phyloP scores from a whole-genome alignment of 352 stramenopile species.

The Elongisporangium prolatum region DNA sequence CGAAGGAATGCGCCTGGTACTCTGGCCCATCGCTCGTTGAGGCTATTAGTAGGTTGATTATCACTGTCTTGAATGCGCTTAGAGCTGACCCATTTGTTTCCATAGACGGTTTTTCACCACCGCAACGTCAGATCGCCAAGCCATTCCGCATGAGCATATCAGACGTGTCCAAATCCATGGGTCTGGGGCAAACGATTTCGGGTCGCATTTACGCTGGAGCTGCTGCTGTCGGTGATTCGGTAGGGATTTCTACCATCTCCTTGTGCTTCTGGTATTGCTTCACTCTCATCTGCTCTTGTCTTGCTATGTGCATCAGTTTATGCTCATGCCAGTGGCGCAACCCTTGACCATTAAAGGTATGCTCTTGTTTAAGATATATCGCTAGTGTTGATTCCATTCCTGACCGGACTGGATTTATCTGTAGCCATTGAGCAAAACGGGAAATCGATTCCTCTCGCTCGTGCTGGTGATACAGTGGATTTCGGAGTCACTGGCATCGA shows the following conservation, averaged over 20 bases:
- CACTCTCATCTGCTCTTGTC: slow-evolving; percentile 1
- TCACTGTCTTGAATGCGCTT: not conserved
- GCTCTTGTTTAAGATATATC: not conserved
- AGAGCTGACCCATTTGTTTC: not conserved
- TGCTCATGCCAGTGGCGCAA: slow-evolving; percentile 57
- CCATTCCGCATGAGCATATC: slow-evolving; percentile 84
- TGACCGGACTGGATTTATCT: slow-evolving; percentile 21
- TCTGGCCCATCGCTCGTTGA: slow-evolving; percentile 71
- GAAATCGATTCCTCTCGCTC: slow-evolving; percentile 47
- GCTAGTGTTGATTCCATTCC: slow-evolving; percentile 1
- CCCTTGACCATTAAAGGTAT: slow-evolving; percentile 48
- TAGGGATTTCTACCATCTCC: slow-evolving; percentile 15
- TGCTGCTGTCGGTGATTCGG: slow-evolving; percentile 57
- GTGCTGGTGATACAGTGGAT: slow-evolving; percentile 74
- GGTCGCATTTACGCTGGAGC: slow-evolving; percentile 82
- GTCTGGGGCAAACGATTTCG: slow-evolving; percentile 73
- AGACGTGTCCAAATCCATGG: slow-evolving; percentile 85
- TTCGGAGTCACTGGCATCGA: slow-evolving; percentile 78
- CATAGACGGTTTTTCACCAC: slow-evolving; percentile 66
- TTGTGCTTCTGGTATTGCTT: slow-evolving; percentile 1
- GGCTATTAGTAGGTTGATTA: slow-evolving; percentile 46
- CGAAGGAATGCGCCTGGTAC: slow-evolving; percentile 68
- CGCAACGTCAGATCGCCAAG: slow-evolving; percentile 76
- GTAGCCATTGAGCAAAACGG: slow-evolving; percentile 78
- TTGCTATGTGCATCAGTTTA: slow-evolving; percentile 23